Evolutionary conservation across 192 early-diverging fungal genomes (phyloP), one percentile per base, ranked within the genome.

Genomic region (Tieghemiomyces parasiticus): DNA sequence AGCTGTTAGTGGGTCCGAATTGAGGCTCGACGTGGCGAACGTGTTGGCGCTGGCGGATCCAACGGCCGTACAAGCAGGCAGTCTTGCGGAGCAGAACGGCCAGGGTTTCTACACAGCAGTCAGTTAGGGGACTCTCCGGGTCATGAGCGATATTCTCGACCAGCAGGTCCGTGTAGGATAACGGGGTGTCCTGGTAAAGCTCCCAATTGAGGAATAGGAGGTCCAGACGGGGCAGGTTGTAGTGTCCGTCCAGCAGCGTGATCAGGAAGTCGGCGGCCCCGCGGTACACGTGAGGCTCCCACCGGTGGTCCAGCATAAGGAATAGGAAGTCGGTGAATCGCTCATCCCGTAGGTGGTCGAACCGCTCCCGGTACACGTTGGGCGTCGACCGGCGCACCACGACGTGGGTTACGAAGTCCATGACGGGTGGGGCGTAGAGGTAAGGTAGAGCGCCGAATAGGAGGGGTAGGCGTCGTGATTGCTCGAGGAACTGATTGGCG

Each of bases 301-400:
- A 56, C 31, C 32, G 54, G 54, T 16, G 1, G 54, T 56, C 54
- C 6, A 56, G 4, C 54, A 56, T 56, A 8, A 33, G 14, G 34
- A 56, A 56, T 16, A 56, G 32, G 2, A 56, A 34, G 34, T 56
- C 54, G 2, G 34, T 33, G 20, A 56, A 35, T 1, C 54, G 29
- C 31, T 33, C 28, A 3, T 56, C 54, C 9, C 54, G 54, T 31
- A 56, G 34, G 31, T 56, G 54, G 14, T 56, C 54, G 24, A 56
- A 56, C 8, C 54, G 54, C 32, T 56, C 54, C 30, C 29, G 54
- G 54, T 56, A 56, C 19, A 56, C 54, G 32, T 56, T 29, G 34
- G 34, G 34, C 16, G 54, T 56, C 2, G 54, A 56, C 19, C 28
- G 54, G 34, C 54, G 54, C 14, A 56, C 54, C 16, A 56, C 34